Percentiles rank a stretch among this genome's conserved stretches.
Conservation (phyloP, 1,139 yeast species). For the Sugiyamaella grinbergsii region DNA sequence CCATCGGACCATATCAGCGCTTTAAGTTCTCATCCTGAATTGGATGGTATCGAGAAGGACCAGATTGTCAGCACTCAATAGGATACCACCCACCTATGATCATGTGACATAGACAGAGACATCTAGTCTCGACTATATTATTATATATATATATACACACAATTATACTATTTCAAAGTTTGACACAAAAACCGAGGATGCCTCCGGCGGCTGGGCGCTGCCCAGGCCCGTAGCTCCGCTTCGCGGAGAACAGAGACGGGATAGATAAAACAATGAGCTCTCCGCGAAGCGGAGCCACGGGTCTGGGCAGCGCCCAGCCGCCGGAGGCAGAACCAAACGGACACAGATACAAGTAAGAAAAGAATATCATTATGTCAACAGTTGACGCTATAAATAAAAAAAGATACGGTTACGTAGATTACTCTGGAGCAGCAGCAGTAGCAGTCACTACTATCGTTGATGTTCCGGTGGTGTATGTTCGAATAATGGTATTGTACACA, state of each 20-base stretch:
- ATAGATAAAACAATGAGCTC: neutral
- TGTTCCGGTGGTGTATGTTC: conserved; percentile 15
- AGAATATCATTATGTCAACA: neutral
- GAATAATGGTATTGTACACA: conserved; percentile 13
- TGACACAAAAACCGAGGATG: too few relatives aligned
- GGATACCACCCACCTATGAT: neutral
- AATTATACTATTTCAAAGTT: too few relatives aligned
- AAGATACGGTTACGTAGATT: neutral
- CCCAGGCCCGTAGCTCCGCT: neutral
- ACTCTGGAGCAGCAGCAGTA: conserved; percentile 1
- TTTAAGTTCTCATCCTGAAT: conserved; percentile 34
- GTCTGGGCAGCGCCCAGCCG: neutral
- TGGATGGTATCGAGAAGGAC: conserved; percentile 40
- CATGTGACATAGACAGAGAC: neutral
- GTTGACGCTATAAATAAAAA: neutral
- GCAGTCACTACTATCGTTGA: conserved; percentile 14
- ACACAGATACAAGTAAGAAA: neutral
- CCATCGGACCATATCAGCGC: conserved; percentile 37
- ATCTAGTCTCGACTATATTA: too few relatives aligned
- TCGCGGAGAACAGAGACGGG: too few relatives aligned
- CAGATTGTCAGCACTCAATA: conserved; percentile 34
- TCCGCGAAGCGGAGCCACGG: neutral
- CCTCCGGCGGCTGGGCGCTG: conserved; percentile 1
- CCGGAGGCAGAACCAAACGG: too few relatives aligned
- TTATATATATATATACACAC: neutral